Evolutionary conservation across 495 filamentous ascomycete species (phyloP), one percentile per base, ranked within the genome.

Genomic region (Penicillium herquei): DNA sequence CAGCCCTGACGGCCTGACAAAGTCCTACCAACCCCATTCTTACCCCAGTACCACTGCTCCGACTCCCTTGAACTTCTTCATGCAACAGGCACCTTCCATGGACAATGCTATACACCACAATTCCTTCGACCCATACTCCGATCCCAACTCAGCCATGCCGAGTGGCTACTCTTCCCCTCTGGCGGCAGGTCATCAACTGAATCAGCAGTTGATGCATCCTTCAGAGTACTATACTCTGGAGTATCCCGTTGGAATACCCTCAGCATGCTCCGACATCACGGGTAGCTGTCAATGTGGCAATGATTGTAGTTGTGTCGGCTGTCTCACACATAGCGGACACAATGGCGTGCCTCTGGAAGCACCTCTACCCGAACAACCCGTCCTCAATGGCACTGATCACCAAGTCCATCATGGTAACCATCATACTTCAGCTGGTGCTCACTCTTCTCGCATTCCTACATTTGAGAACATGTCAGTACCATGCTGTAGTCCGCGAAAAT

Each of bases 271-370:
- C 7, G 66, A 78, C 52, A 49, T 70, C 14, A 74, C 69, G n/a
- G 78, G 73, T 9, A 77, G 66, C 32, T 82, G 79, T 52, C 72
- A 71, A 52, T 82, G 79, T 39, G 77, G 77, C 26, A 73, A 69
- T 46, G 74, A 76, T 34, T 82, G 79, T 55, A 70, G 55, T 52
- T 82, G 79, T 52, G 54, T 75, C n/a, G 79, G 79, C 10, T 81
- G 78, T 54, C 66, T 78, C 8, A 79, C 76, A 3, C 79, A 82
- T 51, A 72, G 62, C 42, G 78, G 78, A 42, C 78, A 81, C 53
- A 72, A 70, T 33, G 74, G 73, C 30, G 18, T 76, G 14, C 45
- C 68, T 41, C 21, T 71, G 8, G 63, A 70, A 4, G 13, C 55
- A 8, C 46, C 56, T 11, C 49, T 49, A 12, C 49, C 57, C 31